Percentiles rank a stretch among this genome's conserved stretches.
These are phyloP conservation scores for Cruciata laevipes DNA, from an alignment of 257 asterid species.

Conservation along the genomic window DNA sequence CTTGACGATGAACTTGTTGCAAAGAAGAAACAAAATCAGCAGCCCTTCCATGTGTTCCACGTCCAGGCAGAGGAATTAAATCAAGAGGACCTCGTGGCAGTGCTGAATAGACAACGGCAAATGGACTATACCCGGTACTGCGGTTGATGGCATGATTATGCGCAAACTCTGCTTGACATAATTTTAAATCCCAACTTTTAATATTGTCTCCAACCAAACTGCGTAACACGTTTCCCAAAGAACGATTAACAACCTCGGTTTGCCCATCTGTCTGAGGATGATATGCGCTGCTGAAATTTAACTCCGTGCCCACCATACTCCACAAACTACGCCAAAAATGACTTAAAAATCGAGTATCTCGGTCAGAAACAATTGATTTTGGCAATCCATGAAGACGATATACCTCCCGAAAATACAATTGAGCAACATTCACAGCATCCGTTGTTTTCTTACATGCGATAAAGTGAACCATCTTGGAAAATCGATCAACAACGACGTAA, in stretches of 20 bases:
- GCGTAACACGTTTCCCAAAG: background rate
- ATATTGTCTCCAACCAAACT: background rate
- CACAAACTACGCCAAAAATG: background rate
- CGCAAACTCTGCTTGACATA: background rate
- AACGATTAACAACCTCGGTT: background rate
- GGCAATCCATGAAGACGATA: background rate
- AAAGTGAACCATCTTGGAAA: too few species aligned
- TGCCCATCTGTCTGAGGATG: background rate
- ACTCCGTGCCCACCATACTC: background rate
- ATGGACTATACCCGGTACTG: background rate
- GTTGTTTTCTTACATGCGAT: too few species aligned
- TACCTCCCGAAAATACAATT: background rate
- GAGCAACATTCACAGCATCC: background rate
- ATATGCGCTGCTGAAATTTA: background rate
- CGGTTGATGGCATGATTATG: background rate
- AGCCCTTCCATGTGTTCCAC: too few species aligned
- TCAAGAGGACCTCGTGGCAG: background rate
- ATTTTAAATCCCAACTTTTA: background rate
- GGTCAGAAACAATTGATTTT: background rate
- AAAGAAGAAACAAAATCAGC: too few species aligned
- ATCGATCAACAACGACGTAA: too few species aligned
- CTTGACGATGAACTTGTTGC: too few species aligned
- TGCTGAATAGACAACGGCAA: background rate
- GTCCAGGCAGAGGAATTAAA: background rate
- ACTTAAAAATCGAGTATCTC: background rate